Evolutionary conservation across 192 early-diverging fungal species (phyloP), one percentile per base, ranked within the genome.

Genomic region (Linnemannia schmuckeri): DNA sequence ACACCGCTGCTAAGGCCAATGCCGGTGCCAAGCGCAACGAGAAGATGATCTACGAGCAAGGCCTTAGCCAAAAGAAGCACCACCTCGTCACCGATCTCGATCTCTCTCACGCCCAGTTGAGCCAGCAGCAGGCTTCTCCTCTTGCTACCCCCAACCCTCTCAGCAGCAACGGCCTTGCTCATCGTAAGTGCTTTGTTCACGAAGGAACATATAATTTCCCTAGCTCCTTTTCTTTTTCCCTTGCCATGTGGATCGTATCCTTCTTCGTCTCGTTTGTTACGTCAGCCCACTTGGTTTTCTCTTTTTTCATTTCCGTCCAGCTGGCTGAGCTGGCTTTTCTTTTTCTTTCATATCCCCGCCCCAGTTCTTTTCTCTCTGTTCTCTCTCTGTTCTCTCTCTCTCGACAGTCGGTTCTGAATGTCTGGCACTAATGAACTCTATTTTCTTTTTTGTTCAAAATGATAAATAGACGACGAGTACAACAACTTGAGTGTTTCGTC

Each of bases 341-440:
- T 63, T n/a, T 6, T 57, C 22, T 57, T 63, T 12, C 54, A 63
- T 63, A 63, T 66, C 61, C 61, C 61, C 61, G 61, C 61, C 61
- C 61, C 61, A 66, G 27, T 12, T 33, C 12, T 24, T 30, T 27
- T 27, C n/a, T 61, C 24, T 24, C 20, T 37, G 55, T n/a, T 6
- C 55, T 27, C n/a, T 61, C 24, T 24, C 20, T 37, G 55, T n/a
- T 6, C 55, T 57, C 55, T 3, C 27, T 33, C 24, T 63, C 61
- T 66, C 61, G 61, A 66, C 22, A 70, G 17, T 41, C 70, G 44
- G 3, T 47, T 52, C n/a, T 54, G 42, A 27, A 30, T 75, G 80
- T 68, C 73, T 81, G 80, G 63, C 42, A 55, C 74, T 81, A 82
- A 82, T 74, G 74, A 81, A 81, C 80, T 76, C 74, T 81, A 61